Conservation (phyloP, 495 filamentous ascomycete species). For the Hypoxylon lienhwacheense region DNA sequence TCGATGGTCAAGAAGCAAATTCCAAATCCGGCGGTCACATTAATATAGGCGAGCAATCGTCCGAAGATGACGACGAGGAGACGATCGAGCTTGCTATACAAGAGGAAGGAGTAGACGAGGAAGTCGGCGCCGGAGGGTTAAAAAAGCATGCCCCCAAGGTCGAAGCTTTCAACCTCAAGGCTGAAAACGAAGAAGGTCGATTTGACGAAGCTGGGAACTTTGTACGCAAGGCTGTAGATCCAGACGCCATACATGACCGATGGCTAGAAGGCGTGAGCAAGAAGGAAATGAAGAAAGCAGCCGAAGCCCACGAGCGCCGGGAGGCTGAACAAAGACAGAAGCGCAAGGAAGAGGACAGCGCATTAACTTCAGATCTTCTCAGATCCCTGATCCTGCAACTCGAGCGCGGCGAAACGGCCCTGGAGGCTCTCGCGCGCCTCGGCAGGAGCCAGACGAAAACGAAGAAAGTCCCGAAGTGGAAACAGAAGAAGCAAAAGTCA, state of each 20-base stretch:
- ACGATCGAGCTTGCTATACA: slow-evolving; percentile 65
- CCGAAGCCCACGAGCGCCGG: slow-evolving; percentile 82
- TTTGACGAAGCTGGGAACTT: slow-evolving; percentile 92
- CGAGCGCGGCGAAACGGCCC: slow-evolving; percentile 80
- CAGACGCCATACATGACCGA: slow-evolving; percentile 84
- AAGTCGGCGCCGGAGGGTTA: slow-evolving; percentile 83
- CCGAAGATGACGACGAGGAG: slow-evolving; percentile 62
- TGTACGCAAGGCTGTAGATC: slow-evolving; percentile 84
- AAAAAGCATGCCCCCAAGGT: slow-evolving; percentile 95
- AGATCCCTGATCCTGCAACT: slow-evolving; percentile 68
- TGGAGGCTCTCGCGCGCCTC: slow-evolving; percentile 85
- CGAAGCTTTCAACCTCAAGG: slow-evolving; percentile 92
- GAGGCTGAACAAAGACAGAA: slow-evolving; percentile 72
- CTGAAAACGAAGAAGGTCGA: slow-evolving; percentile 87
- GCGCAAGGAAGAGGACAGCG: slow-evolving; percentile 69
- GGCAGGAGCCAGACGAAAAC: slow-evolving; percentile 69
- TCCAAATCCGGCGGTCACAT: slow-evolving; percentile 75
- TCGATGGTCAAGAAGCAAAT: slow-evolving; percentile 78
- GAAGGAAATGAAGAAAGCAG: slow-evolving; percentile 86
- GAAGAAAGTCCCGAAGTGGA: slow-evolving; percentile 65
- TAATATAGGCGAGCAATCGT: slow-evolving; percentile 46
- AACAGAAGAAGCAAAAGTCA: slow-evolving; percentile 56
- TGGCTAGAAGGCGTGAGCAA: slow-evolving; percentile 93
- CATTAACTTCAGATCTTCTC: slow-evolving; percentile 74
- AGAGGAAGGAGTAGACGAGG: slow-evolving; percentile 75